Evolutionary conservation across 2,329 filamentous ascomycete genomes (phyloP).

Genomic region (Sclerotinia sclerotiorum): DNA sequence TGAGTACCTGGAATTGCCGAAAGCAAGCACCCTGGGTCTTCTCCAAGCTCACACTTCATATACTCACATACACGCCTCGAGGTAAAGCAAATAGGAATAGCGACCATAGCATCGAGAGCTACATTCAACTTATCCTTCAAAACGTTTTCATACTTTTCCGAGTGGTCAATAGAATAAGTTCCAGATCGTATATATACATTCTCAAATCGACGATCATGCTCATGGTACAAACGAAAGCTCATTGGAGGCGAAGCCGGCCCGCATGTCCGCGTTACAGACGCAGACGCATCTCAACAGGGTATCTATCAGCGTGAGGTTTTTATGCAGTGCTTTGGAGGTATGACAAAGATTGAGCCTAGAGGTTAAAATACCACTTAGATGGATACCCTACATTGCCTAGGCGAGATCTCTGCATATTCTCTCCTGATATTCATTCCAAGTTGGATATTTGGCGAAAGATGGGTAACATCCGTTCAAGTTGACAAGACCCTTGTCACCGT

Average conservation of each 20-base stretch:
- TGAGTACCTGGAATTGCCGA: too few species aligned
- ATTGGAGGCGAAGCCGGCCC: slow-evolving; percentile 28
- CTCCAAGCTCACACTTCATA: not conserved
- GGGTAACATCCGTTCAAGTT: not conserved
- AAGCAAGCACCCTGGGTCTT: too few species aligned
- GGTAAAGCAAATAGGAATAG: not conserved
- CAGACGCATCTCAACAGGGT: slow-evolving; percentile 12
- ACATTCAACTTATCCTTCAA: not conserved
- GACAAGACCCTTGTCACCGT: not conserved
- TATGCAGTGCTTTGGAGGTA: not conserved
- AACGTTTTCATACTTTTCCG: not conserved
- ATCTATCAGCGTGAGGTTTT: not conserved
- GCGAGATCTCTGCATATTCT: slow-evolving; percentile 11
- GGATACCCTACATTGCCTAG: slow-evolving; percentile 10
- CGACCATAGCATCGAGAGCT: not conserved
- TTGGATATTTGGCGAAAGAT: slow-evolving; percentile 3
- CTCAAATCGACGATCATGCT: slow-evolving; percentile 7
- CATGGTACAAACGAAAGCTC: slow-evolving; percentile 1
- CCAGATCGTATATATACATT: slow-evolving; percentile 13
- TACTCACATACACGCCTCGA: not conserved
- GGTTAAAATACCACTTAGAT: slow-evolving; percentile 12
- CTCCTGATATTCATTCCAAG: slow-evolving; percentile 9
- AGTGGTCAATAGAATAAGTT: slow-evolving; percentile 9
- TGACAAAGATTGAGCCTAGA: not conserved
- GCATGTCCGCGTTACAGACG: slow-evolving; percentile 22